These are phyloP conservation scores for Quercus wislizeni DNA, from an alignment of 306 rosid genomes.

Conservation along the genomic window DNA sequence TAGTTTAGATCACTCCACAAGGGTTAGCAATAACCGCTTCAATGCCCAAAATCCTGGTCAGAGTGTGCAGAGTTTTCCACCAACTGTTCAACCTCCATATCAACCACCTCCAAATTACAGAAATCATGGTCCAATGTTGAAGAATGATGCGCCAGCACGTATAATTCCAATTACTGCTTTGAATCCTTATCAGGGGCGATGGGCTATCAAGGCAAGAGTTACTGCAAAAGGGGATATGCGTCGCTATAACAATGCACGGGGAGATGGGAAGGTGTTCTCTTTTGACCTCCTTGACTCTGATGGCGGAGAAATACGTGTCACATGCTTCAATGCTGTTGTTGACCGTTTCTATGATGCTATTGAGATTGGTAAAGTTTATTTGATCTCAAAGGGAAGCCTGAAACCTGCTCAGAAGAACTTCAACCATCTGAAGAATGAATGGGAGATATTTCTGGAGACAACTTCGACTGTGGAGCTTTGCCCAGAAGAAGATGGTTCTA, in stretches of 20 bases:
- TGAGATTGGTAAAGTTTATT: conserved; percentile 88
- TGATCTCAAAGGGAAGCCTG: conserved; percentile 89
- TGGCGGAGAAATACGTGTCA: conserved; percentile 92
- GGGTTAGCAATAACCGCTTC: conserved; percentile 28
- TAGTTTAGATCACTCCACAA: conserved; percentile 33
- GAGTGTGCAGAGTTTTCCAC: conserved; percentile 52
- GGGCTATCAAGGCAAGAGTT: conserved; percentile 98
- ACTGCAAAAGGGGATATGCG: conserved; percentile 96
- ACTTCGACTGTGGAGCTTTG: conserved; percentile 78
- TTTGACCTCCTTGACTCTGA: conserved; percentile 97
- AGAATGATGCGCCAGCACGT: conserved; percentile 94
- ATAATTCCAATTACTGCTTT: conserved; percentile 81
- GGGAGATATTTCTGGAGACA: conserved; percentile 85
- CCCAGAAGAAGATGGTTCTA: conserved; percentile 89
- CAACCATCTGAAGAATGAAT: conserved; percentile 94
- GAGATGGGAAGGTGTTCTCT: conserved; percentile 97
- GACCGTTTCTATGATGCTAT: conserved; percentile 76
- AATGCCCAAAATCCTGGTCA: conserved; percentile 33
- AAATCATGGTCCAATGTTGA: conserved; percentile 67
- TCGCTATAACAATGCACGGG: conserved; percentile 92
- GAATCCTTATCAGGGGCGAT: conserved; percentile 94
- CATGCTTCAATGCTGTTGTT: conserved; percentile 96
- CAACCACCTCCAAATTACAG: conserved; percentile 82
- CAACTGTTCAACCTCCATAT: conserved; percentile 82
- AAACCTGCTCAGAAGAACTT: conserved; percentile 92